phyloP scores from a whole-genome alignment of 2,329 filamentous ascomycete genomes.

The Ophiostoma novo-ulmi region DNA sequence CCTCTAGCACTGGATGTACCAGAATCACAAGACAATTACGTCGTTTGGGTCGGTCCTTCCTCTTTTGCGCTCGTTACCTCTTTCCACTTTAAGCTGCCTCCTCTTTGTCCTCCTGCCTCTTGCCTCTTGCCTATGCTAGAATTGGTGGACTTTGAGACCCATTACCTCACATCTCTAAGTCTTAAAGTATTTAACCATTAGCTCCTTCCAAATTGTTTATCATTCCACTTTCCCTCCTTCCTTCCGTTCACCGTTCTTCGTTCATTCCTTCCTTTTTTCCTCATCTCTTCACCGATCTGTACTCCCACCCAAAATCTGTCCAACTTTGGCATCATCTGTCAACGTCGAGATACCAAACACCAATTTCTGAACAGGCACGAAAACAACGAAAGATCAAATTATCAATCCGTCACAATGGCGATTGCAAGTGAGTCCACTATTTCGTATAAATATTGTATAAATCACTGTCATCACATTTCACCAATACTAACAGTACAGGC shows the following conservation, averaged over 20 bases:
- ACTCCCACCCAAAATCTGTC: background rate
- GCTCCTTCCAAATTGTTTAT: constrained; percentile 13
- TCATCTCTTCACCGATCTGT: background rate
- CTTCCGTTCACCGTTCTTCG: background rate
- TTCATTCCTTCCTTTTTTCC: background rate
- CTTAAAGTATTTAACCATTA: constrained; percentile 8
- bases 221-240: background rate
- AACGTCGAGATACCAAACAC: background rate
- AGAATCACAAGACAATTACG: constrained; percentile 11
- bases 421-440: constrained; percentile 4
- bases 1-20: background rate
- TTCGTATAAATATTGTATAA: background rate
- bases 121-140: background rate
- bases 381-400: background rate
- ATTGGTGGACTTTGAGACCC: too few relatives aligned
- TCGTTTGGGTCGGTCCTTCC: constrained; percentile 13
- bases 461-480: background rate
- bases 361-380: background rate
- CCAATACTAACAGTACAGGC: constrained; percentile 33
- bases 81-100: background rate
- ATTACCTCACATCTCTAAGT: background rate
- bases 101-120: background rate
- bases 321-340: background rate
- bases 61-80: constrained; percentile 15
- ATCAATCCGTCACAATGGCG: constrained; percentile 1